Percentiles rank a stretch among this genome's conserved stretches.
Evolutionary conservation across 441 rosid species (phyloP).

Genomic region (Brassica hybrid): DNA sequence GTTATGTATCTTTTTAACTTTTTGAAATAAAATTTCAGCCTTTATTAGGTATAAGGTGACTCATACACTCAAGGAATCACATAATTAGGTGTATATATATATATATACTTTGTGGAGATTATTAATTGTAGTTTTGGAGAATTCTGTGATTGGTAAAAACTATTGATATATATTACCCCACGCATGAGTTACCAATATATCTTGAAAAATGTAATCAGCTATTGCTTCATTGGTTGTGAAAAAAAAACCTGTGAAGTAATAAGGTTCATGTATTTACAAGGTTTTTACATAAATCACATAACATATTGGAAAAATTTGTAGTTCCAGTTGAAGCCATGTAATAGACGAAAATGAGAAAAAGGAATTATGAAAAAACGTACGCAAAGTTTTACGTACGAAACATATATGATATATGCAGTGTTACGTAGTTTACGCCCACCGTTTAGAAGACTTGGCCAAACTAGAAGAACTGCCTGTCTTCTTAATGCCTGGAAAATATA

Average conservation of each 20-base stretch:
- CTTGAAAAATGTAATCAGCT: neutral
- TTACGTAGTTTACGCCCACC: conserved; percentile 53
- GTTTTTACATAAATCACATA: conserved; percentile 18
- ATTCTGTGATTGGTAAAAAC: neutral
- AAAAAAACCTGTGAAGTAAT: neutral
- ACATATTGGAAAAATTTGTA: conserved; percentile 15
- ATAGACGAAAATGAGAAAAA: neutral
- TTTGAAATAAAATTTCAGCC: conserved; percentile 11
- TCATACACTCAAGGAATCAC: conserved; percentile 42
- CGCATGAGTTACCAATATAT: neutral
- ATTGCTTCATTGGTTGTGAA: too few relatives aligned
- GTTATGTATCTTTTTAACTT: conserved; percentile 12
- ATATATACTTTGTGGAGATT: neutral
- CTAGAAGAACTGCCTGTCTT: conserved; percentile 44
- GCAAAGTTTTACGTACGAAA: neutral
- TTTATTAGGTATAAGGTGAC: conserved; percentile 34
- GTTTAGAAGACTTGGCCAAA: conserved; percentile 51
- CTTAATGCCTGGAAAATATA: conserved; percentile 49
- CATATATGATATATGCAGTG: conserved; percentile 22
- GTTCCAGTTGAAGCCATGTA: conserved; percentile 21
- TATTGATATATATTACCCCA: neutral
- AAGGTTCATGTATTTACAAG: conserved; percentile 30
- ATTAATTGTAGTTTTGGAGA: neutral
- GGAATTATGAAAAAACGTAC: conserved; percentile 1
- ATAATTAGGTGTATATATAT: too few relatives aligned